Percentiles rank a stretch among this genome's conserved stretches.
Evolutionary conservation across 495 filamentous ascomycete genomes (phyloP).

Genomic region (Cenococcum geophilum): DNA sequence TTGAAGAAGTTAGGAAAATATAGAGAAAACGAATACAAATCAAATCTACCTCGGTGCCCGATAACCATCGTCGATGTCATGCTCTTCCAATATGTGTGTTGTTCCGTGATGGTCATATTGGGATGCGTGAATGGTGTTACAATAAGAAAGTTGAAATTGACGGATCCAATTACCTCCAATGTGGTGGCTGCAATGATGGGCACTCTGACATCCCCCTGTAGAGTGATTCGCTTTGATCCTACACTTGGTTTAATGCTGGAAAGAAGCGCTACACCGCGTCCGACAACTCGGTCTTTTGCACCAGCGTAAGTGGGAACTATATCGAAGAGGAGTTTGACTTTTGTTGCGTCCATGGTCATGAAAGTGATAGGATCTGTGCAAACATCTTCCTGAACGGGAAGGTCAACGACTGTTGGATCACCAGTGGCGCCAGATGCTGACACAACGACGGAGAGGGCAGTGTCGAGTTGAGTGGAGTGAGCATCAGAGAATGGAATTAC

Average conservation of each 20-base stretch:
- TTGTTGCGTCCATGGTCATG: conserved; percentile 65
- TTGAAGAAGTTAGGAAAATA: conserved; percentile 1
- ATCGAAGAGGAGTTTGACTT: conserved; percentile 88
- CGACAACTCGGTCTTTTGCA: conserved; percentile 74
- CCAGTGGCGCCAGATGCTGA: conserved; percentile 84
- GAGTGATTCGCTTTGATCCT: conserved; percentile 72
- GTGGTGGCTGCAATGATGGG: conserved; percentile 78
- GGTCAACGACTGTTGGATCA: conserved; percentile 79
- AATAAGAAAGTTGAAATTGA: conserved; percentile 94
- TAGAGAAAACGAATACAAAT: background rate
- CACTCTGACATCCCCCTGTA: conserved; percentile 89
- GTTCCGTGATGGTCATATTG: conserved; percentile 80
- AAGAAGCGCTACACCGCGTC: conserved; percentile 85
- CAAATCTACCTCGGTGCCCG: conserved; percentile 61
- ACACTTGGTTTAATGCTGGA: conserved; percentile 75
- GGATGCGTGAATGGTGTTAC: conserved; percentile 92
- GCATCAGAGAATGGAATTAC: conserved; percentile 78
- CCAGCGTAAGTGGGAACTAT: conserved; percentile 96
- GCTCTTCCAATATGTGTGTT: conserved; percentile 94
- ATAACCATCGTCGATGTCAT: conserved; percentile 80
- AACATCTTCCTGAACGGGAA: conserved; percentile 90
- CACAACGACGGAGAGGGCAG: conserved; percentile 83
- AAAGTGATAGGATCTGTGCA: conserved; percentile 89
- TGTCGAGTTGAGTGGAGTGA: conserved; percentile 88
- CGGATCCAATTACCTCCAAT: conserved; percentile 83